A percentile compares a stretch with the other conserved stretches of the same genome.
Evolutionary conservation across 768 basidiomycete species (phyloP).

Genomic region (Rossbeevera mucosa): DNA sequence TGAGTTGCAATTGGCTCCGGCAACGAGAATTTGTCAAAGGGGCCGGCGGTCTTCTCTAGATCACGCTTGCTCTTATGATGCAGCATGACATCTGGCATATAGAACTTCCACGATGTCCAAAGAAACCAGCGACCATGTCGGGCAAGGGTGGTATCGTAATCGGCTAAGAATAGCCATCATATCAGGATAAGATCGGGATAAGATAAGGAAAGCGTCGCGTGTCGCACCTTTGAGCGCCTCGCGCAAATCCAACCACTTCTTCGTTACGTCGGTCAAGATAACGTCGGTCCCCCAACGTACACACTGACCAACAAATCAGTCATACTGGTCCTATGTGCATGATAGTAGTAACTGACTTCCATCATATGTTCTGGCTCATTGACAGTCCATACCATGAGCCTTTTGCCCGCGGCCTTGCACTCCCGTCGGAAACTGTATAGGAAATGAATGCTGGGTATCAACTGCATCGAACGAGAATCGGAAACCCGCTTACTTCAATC

Average conservation of each 20-base stretch:
- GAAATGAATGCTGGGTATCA: constrained; percentile 5
- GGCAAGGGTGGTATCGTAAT: constrained; percentile 62
- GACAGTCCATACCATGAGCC: constrained; percentile 94
- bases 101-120: constrained; percentile 65
- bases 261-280: constrained; percentile 74
- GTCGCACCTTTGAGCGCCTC: constrained; percentile 50
- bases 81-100: constrained; percentile 43
- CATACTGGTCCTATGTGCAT: not conserved
- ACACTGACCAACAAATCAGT: constrained; percentile 36
- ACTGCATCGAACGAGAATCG: not conserved
- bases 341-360: constrained; percentile 50
- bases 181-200: not conserved
- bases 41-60: constrained; percentile 51
- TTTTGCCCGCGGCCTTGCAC: constrained; percentile 75
- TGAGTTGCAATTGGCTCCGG: constrained; percentile 25
- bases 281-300: constrained; percentile 76
- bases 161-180: constrained; percentile 37
- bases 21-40: constrained; percentile 39
- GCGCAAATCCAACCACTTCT: constrained; percentile 63
- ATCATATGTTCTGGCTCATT: constrained; percentile 87
- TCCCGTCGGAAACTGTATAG: constrained; percentile 67
- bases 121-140: constrained; percentile 66
- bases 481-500: constrained; percentile 49
- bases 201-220: not conserved
- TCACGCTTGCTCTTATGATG: constrained; percentile 28